Conservation (phyloP, 257 asterid genomes). For the Scutellaria minor region DNA sequence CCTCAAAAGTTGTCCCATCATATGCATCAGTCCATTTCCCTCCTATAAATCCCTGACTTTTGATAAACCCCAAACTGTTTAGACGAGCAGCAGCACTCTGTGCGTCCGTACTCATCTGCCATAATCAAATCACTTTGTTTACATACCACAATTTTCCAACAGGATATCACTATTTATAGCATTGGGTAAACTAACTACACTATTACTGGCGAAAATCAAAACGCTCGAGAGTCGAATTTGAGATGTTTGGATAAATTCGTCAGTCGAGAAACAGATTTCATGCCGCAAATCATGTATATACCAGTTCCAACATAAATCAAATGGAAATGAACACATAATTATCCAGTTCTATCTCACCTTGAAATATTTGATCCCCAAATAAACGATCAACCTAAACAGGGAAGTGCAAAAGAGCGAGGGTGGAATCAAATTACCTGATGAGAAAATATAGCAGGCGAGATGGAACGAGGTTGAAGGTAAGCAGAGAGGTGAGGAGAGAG, state of each 20-base stretch:
- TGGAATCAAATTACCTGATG: slow-evolving; percentile 43
- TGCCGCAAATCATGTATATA: background rate
- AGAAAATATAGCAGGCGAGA: slow-evolving; percentile 31
- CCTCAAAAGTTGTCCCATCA: slow-evolving; percentile 89
- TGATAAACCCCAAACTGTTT: slow-evolving; percentile 73
- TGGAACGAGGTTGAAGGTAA: slow-evolving; percentile 23
- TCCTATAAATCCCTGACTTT: slow-evolving; percentile 80
- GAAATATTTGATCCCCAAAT: background rate
- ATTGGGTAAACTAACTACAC: background rate
- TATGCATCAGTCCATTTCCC: slow-evolving; percentile 95
- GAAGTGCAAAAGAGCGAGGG: slow-evolving; percentile 13
- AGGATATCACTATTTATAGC: background rate
- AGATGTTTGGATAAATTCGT: background rate
- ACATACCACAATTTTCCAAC: slow-evolving; percentile 26
- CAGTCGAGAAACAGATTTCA: slow-evolving; percentile 7
- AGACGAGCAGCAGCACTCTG: slow-evolving; percentile 63
- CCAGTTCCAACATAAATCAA: background rate
- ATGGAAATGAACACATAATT: background rate
- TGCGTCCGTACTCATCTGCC: slow-evolving; percentile 77
- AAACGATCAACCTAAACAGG: slow-evolving; percentile 18
- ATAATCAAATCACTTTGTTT: slow-evolving; percentile 28
- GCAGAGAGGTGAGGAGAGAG: slow-evolving; percentile 38
- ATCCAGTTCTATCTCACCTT: slow-evolving; percentile 7
- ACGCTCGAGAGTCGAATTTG: background rate
- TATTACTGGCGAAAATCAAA: background rate